These are phyloP conservation scores for Hortiboletus campestris DNA, from an alignment of 768 basidiomycete genomes.

Conservation along the genomic window DNA sequence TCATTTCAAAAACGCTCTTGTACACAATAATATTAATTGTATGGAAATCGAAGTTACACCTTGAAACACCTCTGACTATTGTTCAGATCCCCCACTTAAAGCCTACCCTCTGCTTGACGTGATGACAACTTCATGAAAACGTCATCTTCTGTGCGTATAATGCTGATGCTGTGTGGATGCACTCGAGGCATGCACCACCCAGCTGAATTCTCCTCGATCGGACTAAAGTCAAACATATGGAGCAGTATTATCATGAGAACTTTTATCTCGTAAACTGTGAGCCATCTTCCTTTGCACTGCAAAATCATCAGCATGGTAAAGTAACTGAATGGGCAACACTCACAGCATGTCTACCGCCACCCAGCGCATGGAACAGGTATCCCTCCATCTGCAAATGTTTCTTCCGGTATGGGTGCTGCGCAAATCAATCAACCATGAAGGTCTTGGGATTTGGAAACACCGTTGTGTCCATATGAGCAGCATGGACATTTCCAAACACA, in stretches of 20 bases:
- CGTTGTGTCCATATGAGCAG: conserved; percentile 17
- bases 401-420: conserved; percentile 9
- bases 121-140: conserved; percentile 5
- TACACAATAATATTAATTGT: not conserved
- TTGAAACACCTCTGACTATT: not conserved
- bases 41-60: not conserved
- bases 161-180: conserved; percentile 12
- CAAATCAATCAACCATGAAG: conserved; percentile 23
- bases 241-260: conserved; percentile 16
- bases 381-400: conserved; percentile 14
- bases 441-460: conserved; percentile 10
- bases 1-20: no score
- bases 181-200: conserved; percentile 10
- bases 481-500: conserved; percentile 16
- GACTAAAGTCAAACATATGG: conserved; percentile 14
- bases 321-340: not conserved
- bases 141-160: conserved; percentile 21
- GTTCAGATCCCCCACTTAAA: not conserved
- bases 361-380: conserved; percentile 14
- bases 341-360: conserved; percentile 19
- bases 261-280: conserved; percentile 25
- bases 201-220: not conserved
- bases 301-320: not conserved
- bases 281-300: conserved; percentile 27
- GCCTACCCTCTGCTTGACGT: not conserved